Conservation (phyloP, 257 asterid genomes). For the Plantago elongata region DNA sequence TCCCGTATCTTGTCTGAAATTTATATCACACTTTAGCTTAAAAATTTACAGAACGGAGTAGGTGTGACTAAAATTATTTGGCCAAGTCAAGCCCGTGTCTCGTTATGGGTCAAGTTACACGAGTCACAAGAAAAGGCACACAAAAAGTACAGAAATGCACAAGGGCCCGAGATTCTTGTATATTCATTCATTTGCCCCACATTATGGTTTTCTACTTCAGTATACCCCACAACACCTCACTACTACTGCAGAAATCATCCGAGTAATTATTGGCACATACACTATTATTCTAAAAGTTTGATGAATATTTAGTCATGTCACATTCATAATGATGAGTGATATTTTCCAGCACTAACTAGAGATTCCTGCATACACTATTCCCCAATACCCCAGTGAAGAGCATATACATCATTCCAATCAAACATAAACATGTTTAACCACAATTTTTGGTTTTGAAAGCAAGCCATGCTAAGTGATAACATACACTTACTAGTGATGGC, state of each 20-base stretch:
- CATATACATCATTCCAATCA: no score
- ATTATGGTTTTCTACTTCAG: background rate
- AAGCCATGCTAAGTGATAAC: no score
- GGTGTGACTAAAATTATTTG: background rate
- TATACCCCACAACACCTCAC: slow-evolving; percentile 1
- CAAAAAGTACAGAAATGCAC: background rate
- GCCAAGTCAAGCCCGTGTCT: slow-evolving; percentile 6
- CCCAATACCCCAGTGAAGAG: no score
- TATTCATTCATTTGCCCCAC: background rate
- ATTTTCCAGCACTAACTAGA: background rate
- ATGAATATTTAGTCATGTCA: background rate
- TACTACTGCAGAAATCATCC: background rate
- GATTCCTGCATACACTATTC: background rate
- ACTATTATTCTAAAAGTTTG: background rate
- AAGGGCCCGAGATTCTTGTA: background rate
- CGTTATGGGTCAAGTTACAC: background rate
- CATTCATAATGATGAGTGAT: background rate
- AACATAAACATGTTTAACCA: no score
- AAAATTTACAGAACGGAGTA: background rate
- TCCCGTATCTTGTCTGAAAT: no score
- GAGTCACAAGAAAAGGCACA: background rate
- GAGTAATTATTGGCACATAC: background rate
- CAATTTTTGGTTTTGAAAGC: no score
- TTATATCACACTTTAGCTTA: no score
- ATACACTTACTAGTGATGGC: no score